Evolutionary conservation across 129 eudicot genomes (phyloP), one percentile per base, ranked within the genome.

Genomic region (Flaveria ramosissima): DNA sequence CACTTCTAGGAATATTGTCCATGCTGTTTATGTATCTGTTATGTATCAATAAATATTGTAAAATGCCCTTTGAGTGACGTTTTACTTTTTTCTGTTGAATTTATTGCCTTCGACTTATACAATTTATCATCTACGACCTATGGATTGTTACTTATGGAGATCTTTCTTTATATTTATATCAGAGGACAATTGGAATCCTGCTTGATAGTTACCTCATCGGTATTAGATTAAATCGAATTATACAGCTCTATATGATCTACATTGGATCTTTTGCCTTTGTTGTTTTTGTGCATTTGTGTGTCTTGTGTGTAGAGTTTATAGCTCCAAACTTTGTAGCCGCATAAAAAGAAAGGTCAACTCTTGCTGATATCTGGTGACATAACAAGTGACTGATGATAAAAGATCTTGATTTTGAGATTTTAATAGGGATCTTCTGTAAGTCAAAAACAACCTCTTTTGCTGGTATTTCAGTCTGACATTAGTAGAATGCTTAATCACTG

Each of bases 231-330:
- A 56, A 41, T 20, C 7, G 4, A 21, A 13, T 57, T 3, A 53
- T 32, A 16, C 76, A 17, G 19, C 9, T 43, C 56, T 73, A 23
- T 57, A 41, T 20, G 45, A 42, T 74, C 57, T 74, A 45, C 70
- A 36, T 43, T 45, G 12, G 47, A 74, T 46, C 61, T 61, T 62
- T 74, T 45, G 45, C 43, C 55, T 20, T 42, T 27, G 57, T 43
- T 39, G 56, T 41, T 20, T 72, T 73, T 14, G 41, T 73, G 55
- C 55, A 56, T 73, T 15, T 72, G 50, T 73, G 64, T 73, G 47
- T 68, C 56, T 15, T 72, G 50, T 73, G 64, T 73, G 47, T 68
- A 20, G 39, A 52, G 60, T 65, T 8, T 27, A 30, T 52, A 71
- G 65, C 57, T 27, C 63, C 47, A 52, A 51, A 51, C 9, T 17